Conservation (phyloP, 192 early-diverging fungal genomes). For the Umbelopsis vinacea region DNA sequence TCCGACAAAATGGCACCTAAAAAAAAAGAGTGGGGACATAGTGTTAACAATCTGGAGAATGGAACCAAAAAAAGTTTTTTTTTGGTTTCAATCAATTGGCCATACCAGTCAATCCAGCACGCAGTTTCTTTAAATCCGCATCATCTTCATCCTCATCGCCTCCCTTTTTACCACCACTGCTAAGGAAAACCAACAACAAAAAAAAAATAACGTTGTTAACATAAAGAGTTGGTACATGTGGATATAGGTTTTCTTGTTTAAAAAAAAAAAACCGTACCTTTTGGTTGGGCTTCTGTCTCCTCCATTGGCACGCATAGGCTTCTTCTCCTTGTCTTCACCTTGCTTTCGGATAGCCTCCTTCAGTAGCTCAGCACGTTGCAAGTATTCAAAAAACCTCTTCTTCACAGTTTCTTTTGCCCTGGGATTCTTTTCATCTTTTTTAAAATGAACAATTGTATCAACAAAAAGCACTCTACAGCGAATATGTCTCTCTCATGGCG, state of each 20-base stretch:
- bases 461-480: too few species aligned
- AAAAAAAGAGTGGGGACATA: not conserved
- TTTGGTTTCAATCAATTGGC: not conserved
- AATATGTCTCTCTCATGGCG: too few species aligned
- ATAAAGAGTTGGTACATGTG: too few species aligned
- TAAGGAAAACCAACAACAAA: constrained; percentile 22
- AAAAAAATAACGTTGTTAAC: not conserved
- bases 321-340: constrained; percentile 67
- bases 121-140: constrained; percentile 81
- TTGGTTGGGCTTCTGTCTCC: constrained; percentile 39
- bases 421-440: constrained; percentile 95
- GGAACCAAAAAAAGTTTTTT: not conserved
- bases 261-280: constrained; percentile 33
- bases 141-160: constrained; percentile 57
- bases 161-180: constrained; percentile 36
- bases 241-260: too few species aligned
- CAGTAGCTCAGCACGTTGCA: constrained; percentile 91
- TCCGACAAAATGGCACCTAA: constrained; percentile 88
- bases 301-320: constrained; percentile 65
- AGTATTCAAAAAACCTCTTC: constrained; percentile 91
- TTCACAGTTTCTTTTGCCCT: constrained; percentile 80
- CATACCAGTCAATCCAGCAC: constrained; percentile 60
- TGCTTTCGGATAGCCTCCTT: constrained; percentile 82
- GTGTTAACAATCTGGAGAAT: not conserved
- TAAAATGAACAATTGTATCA: not conserved